These are phyloP conservation scores for Aspergillus nidulans DNA, from an alignment of 495 filamentous ascomycete species.

Conservation along the genomic window DNA sequence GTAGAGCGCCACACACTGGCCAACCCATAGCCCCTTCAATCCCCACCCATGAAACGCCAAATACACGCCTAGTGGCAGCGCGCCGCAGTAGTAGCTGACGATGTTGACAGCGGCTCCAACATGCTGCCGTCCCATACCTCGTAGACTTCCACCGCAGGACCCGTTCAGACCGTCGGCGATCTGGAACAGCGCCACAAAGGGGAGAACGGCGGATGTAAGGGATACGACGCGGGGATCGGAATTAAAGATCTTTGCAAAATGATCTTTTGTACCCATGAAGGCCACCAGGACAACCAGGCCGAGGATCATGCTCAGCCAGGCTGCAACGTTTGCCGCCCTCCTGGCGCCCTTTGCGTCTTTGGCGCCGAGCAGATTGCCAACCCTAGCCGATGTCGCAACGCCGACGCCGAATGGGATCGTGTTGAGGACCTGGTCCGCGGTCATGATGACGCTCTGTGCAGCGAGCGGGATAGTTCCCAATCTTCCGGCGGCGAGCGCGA, in stretches of 20 bases:
- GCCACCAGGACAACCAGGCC: conserved; percentile 66
- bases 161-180: conserved; percentile 88
- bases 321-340: conserved; percentile 72
- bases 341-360: conserved; percentile 63
- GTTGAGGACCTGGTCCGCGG: conserved; percentile 86
- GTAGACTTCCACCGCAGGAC: conserved; percentile 73
- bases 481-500: conserved; percentile 80
- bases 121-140: conserved; percentile 88
- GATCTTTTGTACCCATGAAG: conserved; percentile 68
- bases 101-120: conserved; percentile 85
- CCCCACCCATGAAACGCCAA: conserved; percentile 91
- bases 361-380: conserved; percentile 80
- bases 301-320: conserved; percentile 65
- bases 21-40: conserved; percentile 77
- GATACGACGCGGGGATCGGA: conserved; percentile 68
- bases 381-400: conserved; percentile 72
- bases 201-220: conserved; percentile 78
- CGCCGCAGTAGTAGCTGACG: conserved; percentile 83
- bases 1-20: conserved; percentile 86
- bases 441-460: conserved; percentile 92
- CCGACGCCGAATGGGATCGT: conserved; percentile 90
- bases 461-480: conserved; percentile 81
- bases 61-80: conserved; percentile 78
- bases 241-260: conserved; percentile 83
- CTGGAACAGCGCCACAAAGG: conserved; percentile 89